These are phyloP conservation scores for Leptomonas seymouri DNA, from an alignment of 208 protist species.

Conservation along the genomic window DNA sequence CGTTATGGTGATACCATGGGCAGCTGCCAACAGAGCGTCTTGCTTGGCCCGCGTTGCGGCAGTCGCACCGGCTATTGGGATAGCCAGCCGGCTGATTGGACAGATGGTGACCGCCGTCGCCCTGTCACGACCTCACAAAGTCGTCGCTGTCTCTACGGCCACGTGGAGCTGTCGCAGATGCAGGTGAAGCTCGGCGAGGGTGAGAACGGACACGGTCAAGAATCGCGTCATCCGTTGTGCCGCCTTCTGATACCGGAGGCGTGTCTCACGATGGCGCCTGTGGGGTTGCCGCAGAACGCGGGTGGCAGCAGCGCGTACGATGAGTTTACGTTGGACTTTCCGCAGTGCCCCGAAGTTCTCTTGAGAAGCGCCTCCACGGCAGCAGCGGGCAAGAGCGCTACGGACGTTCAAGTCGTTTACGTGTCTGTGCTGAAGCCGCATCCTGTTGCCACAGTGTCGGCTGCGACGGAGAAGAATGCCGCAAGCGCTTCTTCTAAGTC, in stretches of 20 bases:
- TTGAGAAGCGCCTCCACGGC: neutral
- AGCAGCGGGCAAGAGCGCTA: neutral
- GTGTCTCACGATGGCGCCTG: slow-evolving; percentile 13
- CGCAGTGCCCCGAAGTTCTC: slow-evolving; percentile 20
- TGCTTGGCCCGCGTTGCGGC: neutral
- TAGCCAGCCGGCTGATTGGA: neutral
- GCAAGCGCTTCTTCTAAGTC: neutral
- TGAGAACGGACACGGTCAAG: neutral
- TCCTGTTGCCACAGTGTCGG: neutral
- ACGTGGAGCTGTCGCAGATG: slow-evolving; percentile 15
- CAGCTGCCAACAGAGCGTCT: slow-evolving; percentile 7
- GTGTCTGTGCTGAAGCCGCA: slow-evolving; percentile 21
- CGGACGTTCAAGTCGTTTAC: slow-evolving; percentile 1
- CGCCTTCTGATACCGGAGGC: slow-evolving; percentile 18
- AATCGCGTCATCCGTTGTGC: slow-evolving; percentile 19
- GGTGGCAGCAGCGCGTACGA: neutral
- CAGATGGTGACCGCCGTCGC: no score
- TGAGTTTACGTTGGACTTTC: slow-evolving; percentile 17
- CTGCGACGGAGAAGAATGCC: no score
- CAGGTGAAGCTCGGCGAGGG: slow-evolving; percentile 4
- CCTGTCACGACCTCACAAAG: neutral
- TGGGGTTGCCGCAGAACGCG: neutral
- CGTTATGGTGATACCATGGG: neutral
- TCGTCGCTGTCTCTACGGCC: slow-evolving; percentile 2
- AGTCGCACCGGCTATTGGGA: slow-evolving; percentile 1